Evolutionary conservation across 2,329 filamentous ascomycete species (phyloP).

Genomic region (Fusarium sp.): DNA sequence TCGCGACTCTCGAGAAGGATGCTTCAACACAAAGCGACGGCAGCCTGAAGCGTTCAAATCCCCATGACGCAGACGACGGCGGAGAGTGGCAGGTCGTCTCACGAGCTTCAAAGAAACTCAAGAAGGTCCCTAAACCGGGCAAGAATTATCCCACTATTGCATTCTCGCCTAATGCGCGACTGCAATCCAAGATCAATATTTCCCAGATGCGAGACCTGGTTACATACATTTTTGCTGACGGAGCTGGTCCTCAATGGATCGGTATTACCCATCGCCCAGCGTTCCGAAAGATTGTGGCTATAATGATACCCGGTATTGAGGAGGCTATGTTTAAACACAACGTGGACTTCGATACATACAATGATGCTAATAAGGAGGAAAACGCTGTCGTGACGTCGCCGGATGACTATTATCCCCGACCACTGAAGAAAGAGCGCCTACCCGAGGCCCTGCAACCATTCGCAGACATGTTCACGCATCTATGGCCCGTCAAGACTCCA

Average conservation of each 20-base stretch:
- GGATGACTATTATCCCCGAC: constrained; percentile 70
- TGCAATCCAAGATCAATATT: constrained; percentile 72
- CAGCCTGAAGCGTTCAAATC: constrained; percentile 62
- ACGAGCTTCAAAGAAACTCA: constrained; percentile 67
- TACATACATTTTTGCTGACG: constrained; percentile 75
- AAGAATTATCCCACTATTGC: constrained; percentile 70
- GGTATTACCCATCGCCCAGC: constrained; percentile 71
- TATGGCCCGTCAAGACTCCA: constrained; percentile 90
- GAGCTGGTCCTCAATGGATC: constrained; percentile 73
- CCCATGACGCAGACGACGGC: constrained; percentile 58
- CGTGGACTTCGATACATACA: constrained; percentile 62
- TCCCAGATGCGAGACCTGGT: constrained; percentile 72
- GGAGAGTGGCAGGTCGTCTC: constrained; percentile 68
- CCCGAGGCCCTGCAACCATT: constrained; percentile 72
- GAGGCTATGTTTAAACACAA: constrained; percentile 84
- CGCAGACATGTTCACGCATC: constrained; percentile 83
- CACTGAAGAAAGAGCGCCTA: constrained; percentile 63
- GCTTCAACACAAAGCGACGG: constrained; percentile 48
- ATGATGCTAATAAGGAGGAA: constrained; percentile 51
- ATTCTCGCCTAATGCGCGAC: constrained; percentile 67
- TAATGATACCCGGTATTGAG: constrained; percentile 94
- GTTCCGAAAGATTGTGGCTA: constrained; percentile 82
- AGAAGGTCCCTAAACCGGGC: constrained; percentile 69
- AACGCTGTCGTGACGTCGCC: constrained; percentile 56
- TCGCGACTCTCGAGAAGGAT: constrained; percentile 21